Evolutionary conservation across 2,329 filamentous ascomycete genomes (phyloP).

Genomic region (Botrytis squamosa): DNA sequence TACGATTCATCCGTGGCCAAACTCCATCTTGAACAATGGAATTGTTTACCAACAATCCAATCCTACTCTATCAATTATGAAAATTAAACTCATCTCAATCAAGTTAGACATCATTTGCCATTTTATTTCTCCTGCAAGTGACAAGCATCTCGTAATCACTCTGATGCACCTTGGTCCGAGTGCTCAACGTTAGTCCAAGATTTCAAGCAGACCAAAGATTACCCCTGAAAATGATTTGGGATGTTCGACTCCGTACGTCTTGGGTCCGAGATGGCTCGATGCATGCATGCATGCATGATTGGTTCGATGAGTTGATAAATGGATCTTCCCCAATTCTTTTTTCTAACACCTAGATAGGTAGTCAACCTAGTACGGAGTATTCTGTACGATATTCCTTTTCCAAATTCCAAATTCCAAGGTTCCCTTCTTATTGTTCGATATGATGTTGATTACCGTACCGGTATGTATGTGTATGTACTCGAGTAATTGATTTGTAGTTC

Average conservation of each 20-base stretch:
- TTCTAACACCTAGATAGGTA: neutral
- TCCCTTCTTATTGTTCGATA: neutral
- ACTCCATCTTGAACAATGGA: neutral
- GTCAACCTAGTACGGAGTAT: neutral
- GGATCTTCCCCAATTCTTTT: neutral
- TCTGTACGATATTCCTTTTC: neutral
- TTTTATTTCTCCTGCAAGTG: neutral
- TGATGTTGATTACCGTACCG: neutral
- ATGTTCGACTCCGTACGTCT: neutral
- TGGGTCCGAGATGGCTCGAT: neutral
- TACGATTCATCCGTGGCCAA: neutral
- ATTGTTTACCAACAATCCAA: neutral
- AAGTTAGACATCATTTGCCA: neutral
- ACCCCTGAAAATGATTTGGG: constrained; percentile 8
- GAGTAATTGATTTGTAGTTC: neutral
- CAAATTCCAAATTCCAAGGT: neutral
- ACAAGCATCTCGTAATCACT: constrained; percentile 5
- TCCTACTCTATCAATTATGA: neutral
- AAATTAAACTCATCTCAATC: neutral
- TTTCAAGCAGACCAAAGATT: neutral
- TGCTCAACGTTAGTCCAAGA: neutral
- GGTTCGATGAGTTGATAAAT: neutral
- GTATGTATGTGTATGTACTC: too few species aligned
- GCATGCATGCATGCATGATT: neutral
- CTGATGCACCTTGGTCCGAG: constrained; percentile 9